Conservation (phyloP, 805 yeast species). For the Saturnispora hagleri region DNA sequence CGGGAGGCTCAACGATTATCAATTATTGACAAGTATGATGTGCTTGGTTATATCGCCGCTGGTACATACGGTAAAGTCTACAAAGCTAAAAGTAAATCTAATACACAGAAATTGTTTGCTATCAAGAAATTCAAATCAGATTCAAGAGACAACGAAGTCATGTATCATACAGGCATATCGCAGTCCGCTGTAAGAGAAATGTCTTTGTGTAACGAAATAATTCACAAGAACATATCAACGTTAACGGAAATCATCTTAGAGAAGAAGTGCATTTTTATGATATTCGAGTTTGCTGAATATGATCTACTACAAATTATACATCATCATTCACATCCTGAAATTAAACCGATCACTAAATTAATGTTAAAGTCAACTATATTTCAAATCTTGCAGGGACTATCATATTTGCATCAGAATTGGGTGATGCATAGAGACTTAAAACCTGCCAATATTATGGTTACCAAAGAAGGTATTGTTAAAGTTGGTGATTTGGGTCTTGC, state of each 20-base stretch:
- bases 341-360: conserved; percentile 64
- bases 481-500: conserved; percentile 95
- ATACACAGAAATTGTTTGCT: conserved; percentile 43
- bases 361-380: conserved; percentile 79
- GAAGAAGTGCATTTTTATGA: conserved; percentile 85
- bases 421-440: conserved; percentile 89
- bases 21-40: conserved; percentile 77
- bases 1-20: conserved; percentile 59
- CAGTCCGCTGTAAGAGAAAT: conserved; percentile 95
- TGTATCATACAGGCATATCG: conserved; percentile 89
- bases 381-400: conserved; percentile 89
- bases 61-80: conserved; percentile 96
- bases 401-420: conserved; percentile 93
- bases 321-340: conserved; percentile 84
- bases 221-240: conserved; percentile 69
- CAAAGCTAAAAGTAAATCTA: conserved; percentile 56
- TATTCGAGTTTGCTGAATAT: conserved; percentile 93
- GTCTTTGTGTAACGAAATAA: conserved; percentile 84
- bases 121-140: conserved; percentile 95
- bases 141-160: conserved; percentile 71
- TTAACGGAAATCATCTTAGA: conserved; percentile 80
- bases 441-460: conserved; percentile 97
- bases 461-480: conserved; percentile 81
- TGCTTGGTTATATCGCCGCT: conserved; percentile 93
- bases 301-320: conserved; percentile 92